Base-by-base conservation (phyloP, 1,284 basidiomycete genomes). In the Rhodofomes roseus region DNA sequence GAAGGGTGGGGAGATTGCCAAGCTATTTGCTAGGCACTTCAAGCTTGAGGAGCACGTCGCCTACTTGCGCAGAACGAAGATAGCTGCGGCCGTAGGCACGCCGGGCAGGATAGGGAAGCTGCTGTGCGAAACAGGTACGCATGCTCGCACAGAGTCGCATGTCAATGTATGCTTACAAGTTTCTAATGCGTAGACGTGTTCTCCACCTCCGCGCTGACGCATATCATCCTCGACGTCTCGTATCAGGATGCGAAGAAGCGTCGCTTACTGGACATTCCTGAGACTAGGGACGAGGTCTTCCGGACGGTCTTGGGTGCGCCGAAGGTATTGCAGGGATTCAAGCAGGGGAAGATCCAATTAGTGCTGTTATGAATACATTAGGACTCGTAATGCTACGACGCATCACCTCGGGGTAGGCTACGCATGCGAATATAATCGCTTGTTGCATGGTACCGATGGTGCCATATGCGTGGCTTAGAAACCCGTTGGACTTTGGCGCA, bases 1-100 rank as follows among this genome's bases (percentile, higher is more conserved):
- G 55, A 92, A 90, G 71, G 86, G 90, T 59, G 90, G 88, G 29
- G 90, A 93, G 62, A 85, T 93, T 43, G 92, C 89, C 31, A 95
- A 95, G 71, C 79, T 93, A 36, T 95, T 95, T 67, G 90, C 92
- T 48, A 92, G 86, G 73, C 92, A 95, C 70, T 86, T 93, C 75
- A 94, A 93, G 74, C 78, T 95, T 46, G 78, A 86, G 56, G 88
- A 93, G 61, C 92, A 95, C 70, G 83, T 89, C 65, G 76, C 81
- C 20, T 91, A 92, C 74, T 77, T 95, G 65, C 81, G 81, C 70
- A 80, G 83, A 63, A 91, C 90, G 18, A 90, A 87, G 69, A 81
- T 94, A 51, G 87, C 86, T 20, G 80, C 86, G 29, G 92, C 91
- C 34, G 88, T 88, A 25, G 93, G 93, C 23, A 95, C 92, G 11